phyloP scores from a whole-genome alignment of 2,329 filamentous ascomycete species.

The Harringtonia lauricola region DNA sequence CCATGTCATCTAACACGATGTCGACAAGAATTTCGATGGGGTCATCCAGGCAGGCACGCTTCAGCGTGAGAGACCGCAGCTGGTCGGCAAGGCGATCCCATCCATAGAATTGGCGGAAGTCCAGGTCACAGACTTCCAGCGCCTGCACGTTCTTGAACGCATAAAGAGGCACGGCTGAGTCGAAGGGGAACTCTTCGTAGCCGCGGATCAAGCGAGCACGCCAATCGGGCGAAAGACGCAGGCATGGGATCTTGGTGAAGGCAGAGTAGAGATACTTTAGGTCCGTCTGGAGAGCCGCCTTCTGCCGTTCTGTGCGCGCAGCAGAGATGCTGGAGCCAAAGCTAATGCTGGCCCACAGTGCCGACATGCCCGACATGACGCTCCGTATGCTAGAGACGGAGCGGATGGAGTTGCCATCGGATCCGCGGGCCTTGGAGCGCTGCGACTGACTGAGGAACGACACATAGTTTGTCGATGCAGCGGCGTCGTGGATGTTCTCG shows the following conservation, averaged over 20 bases:
- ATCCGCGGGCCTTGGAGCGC: slow-evolving; percentile 64
- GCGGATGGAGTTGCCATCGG: slow-evolving; percentile 83
- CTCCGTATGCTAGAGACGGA: slow-evolving; percentile 95
- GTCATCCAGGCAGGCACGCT: slow-evolving; percentile 79
- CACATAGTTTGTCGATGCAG: slow-evolving; percentile 82
- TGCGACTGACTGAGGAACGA: slow-evolving; percentile 84
- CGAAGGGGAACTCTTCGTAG: slow-evolving; percentile 96
- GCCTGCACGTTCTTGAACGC: slow-evolving; percentile 95
- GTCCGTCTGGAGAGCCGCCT: slow-evolving; percentile 73
- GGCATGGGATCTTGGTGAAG: slow-evolving; percentile 93
- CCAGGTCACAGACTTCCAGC: slow-evolving; percentile 87
- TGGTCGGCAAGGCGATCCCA: slow-evolving; percentile 94
- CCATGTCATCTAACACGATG: slow-evolving; percentile 93
- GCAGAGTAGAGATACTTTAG: slow-evolving; percentile 95
- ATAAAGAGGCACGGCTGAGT: slow-evolving; percentile 91
- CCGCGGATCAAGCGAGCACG: slow-evolving; percentile 81
- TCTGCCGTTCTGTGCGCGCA: slow-evolving; percentile 81
- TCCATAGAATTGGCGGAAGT: slow-evolving; percentile 93
- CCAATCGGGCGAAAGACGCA: slow-evolving; percentile 85
- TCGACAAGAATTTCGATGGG: slow-evolving; percentile 82
- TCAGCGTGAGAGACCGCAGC: slow-evolving; percentile 77
- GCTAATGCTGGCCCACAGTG: slow-evolving; percentile 81
- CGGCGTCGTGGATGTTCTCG: slow-evolving; percentile 86
- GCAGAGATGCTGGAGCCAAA: slow-evolving; percentile 68
- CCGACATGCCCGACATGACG: slow-evolving; percentile 94